phyloP scores from a whole-genome alignment of 2,329 filamentous ascomycete genomes.

The Xylaria sp. region DNA sequence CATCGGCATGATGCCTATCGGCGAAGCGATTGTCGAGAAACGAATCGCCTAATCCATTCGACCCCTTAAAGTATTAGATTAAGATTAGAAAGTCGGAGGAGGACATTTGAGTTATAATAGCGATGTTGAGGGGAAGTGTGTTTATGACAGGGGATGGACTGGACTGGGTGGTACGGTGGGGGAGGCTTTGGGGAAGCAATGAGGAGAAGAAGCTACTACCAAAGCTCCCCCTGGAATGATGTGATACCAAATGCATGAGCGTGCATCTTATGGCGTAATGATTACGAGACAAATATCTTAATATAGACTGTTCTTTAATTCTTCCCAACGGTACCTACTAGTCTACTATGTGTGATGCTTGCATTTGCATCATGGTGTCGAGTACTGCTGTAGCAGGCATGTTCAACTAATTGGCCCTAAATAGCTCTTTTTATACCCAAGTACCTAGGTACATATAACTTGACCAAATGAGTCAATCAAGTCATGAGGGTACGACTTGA shows the following conservation, averaged over 20 bases:
- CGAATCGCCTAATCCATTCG: slow-evolving; percentile 53
- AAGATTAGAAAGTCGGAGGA: not conserved
- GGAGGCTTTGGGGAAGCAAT: slow-evolving; percentile 24
- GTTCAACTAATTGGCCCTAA: not conserved
- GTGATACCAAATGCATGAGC: slow-evolving; percentile 35
- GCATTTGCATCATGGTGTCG: not conserved
- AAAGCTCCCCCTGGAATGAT: slow-evolving; percentile 29
- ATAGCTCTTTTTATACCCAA: not conserved
- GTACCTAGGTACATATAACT: not conserved
- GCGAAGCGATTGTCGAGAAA: slow-evolving; percentile 70
- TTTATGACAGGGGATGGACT: slow-evolving; percentile 17
- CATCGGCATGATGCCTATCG: slow-evolving; percentile 58
- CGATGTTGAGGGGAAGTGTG: slow-evolving; percentile 16
- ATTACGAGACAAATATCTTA: slow-evolving; percentile 27
- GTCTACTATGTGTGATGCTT: not conserved
- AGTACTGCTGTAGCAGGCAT: not conserved
- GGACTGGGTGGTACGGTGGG: slow-evolving; percentile 11
- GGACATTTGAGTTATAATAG: not conserved
- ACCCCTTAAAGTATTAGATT: not conserved
- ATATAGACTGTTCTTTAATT: slow-evolving; percentile 2
- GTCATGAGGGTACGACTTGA: not conserved
- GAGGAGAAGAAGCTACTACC: slow-evolving; percentile 20
- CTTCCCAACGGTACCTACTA: not conserved
- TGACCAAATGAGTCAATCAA: not conserved
- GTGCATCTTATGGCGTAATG: slow-evolving; percentile 36